Percentiles rank a stretch among this genome's conserved stretches.
Conservation (phyloP, 2,329 filamentous ascomycete species). For the Pyrenophora graminea region DNA sequence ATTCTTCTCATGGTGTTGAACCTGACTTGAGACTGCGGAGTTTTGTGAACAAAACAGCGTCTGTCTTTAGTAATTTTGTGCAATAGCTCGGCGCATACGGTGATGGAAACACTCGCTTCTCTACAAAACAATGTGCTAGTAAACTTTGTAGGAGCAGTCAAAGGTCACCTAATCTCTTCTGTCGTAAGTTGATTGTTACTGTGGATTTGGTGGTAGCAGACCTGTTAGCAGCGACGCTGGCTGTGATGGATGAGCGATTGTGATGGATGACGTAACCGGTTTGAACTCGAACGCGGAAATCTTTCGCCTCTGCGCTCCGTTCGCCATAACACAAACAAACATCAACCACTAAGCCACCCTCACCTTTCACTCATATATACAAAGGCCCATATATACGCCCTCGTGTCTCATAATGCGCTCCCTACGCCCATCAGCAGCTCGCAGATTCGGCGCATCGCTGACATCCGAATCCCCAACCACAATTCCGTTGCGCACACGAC, state of each 20-base stretch:
- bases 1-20: too few relatives aligned
- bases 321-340: not conserved
- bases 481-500: constrained; percentile 22
- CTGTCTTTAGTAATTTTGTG: too few relatives aligned
- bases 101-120: not conserved
- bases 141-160: too few relatives aligned
- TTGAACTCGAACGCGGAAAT: constrained; percentile 8
- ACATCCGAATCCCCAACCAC: constrained; percentile 17
- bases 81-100: too few relatives aligned
- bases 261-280: constrained; percentile 24
- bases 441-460: constrained; percentile 32
- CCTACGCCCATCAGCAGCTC: constrained; percentile 25
- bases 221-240: too few relatives aligned
- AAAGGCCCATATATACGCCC: not conserved
- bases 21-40: too few relatives aligned
- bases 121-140: too few relatives aligned
- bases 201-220: too few relatives aligned
- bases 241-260: not conserved
- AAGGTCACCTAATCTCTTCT: too few relatives aligned
- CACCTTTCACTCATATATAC: not conserved
- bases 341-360: not conserved
- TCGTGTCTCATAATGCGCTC: constrained; percentile 21
- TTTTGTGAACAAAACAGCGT: too few relatives aligned
- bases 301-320: constrained; percentile 15
- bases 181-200: too few relatives aligned